Percentiles rank a stretch among this genome's conserved stretches.
These are phyloP conservation scores for Coriaria nepalensis DNA, from an alignment of 306 rosid genomes.

Conservation along the genomic window DNA sequence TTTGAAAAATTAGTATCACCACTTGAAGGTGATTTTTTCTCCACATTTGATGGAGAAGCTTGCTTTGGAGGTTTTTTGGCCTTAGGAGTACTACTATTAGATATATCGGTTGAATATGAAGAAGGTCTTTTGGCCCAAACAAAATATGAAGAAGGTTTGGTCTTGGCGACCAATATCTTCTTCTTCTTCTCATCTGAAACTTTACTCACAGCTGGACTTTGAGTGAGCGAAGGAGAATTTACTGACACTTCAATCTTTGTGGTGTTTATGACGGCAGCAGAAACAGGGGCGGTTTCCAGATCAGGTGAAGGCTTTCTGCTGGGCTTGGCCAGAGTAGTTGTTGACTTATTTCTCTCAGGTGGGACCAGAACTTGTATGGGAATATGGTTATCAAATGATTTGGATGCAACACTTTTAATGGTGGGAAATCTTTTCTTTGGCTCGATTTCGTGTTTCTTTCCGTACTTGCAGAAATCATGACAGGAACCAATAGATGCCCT, in stretches of 20 bases:
- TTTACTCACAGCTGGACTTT: constrained; percentile 16
- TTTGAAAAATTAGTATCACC: constrained; percentile 15
- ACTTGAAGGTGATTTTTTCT: constrained; percentile 27
- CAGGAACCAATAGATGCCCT: constrained; percentile 84
- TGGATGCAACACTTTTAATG: constrained; percentile 22
- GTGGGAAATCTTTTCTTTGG: constrained; percentile 30
- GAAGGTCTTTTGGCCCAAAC: too few relatives aligned
- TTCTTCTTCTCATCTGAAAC: constrained; percentile 22
- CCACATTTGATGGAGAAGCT: constrained; percentile 15
- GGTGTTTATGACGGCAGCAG: constrained; percentile 6
- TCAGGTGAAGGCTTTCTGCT: constrained; percentile 14
- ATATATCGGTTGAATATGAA: constrained; percentile 9
- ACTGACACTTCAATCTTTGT: constrained; percentile 8
- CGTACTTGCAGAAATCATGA: constrained; percentile 81
- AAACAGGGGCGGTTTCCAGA: constrained; percentile 11
- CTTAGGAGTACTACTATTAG: constrained; percentile 15
- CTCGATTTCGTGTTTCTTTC: constrained; percentile 27
- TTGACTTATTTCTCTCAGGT: constrained; percentile 17
- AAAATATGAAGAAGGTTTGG: constrained; percentile 18
- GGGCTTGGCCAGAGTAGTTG: constrained; percentile 9
- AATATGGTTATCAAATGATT: constrained; percentile 15
- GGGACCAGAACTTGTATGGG: constrained; percentile 18
- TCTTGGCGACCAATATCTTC: constrained; percentile 26
- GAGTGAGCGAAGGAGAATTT: constrained; percentile 19
- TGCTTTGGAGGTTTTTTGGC: constrained; percentile 15